phyloP scores from a whole-genome alignment of 306 rosid species.

The Calophaca sinica region DNA sequence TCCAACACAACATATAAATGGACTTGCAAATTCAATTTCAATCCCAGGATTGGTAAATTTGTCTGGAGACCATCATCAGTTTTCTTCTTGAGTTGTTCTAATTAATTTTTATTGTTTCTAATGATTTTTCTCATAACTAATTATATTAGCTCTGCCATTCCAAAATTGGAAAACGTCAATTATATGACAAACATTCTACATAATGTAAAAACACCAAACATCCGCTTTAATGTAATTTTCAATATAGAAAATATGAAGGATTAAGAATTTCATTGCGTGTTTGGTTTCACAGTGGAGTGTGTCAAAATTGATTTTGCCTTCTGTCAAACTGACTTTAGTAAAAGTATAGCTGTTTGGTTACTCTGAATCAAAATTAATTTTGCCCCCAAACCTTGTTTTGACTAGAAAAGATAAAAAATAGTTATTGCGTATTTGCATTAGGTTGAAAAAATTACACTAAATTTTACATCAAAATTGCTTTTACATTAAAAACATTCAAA shows the following conservation, averaged over 20 bases:
- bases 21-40: slow-evolving; percentile 2
- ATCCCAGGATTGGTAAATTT: not conserved
- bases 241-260: not conserved
- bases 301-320: too few relatives aligned
- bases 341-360: not conserved
- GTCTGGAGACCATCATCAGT: slow-evolving; percentile 3
- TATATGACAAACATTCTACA: not conserved
- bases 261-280: too few relatives aligned
- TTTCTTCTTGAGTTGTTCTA: not conserved
- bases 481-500: not conserved
- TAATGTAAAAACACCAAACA: slow-evolving; percentile 14
- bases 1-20: slow-evolving; percentile 10
- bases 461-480: not conserved
- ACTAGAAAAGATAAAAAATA: too few relatives aligned
- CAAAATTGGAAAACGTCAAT: not conserved
- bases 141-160: not conserved
- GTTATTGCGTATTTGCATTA: too few relatives aligned
- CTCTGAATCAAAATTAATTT: not conserved
- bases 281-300: too few relatives aligned
- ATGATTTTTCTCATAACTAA: slow-evolving; percentile 2
- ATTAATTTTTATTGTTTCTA: not conserved
- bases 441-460: too few relatives aligned
- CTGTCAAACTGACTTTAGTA: not conserved
- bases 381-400: not conserved
- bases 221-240: not conserved